Percentiles rank a stretch among this genome's conserved stretches.
Conservation (phyloP, 768 basidiomycete species). For the Tricholoma saponaceum region DNA sequence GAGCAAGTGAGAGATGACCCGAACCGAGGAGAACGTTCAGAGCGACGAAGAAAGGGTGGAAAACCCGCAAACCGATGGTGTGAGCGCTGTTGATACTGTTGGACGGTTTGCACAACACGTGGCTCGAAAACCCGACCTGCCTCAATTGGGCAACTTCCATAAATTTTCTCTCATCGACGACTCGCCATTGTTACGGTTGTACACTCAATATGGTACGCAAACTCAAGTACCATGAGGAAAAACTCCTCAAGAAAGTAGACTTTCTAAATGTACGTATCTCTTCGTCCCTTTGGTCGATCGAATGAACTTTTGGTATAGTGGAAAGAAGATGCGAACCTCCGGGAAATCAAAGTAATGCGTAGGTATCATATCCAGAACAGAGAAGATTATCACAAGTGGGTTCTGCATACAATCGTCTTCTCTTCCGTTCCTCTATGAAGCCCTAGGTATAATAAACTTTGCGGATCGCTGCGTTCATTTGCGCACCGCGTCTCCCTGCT, state of each 20-base stretch:
- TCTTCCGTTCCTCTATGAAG: neutral
- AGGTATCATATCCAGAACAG: conserved; percentile 93
- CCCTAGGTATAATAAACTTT: conserved; percentile 87
- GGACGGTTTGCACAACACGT: conserved; percentile 35
- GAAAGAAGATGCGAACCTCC: conserved; percentile 90
- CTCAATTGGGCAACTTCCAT: conserved; percentile 10
- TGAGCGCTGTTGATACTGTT: conserved; percentile 17
- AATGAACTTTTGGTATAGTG: conserved; percentile 49
- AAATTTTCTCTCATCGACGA: neutral
- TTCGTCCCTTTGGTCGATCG: neutral
- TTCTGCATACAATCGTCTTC: neutral
- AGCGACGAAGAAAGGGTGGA: conserved; percentile 13
- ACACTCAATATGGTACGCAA: conserved; percentile 73
- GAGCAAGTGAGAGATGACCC: conserved; percentile 2
- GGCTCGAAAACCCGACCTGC: conserved; percentile 22
- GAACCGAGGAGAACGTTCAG: conserved; percentile 16
- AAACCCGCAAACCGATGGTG: conserved; percentile 15
- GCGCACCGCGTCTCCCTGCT: conserved; percentile 86
- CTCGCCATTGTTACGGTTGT: neutral
- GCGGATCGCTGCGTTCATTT: conserved; percentile 79
- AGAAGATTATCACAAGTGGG: conserved; percentile 90
- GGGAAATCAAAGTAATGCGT: conserved; percentile 93
- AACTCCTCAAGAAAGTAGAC: conserved; percentile 93
- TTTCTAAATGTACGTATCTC: conserved; percentile 74
- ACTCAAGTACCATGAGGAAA: conserved; percentile 95